Base-by-base conservation (phyloP, 805 yeast species). In the Candida berthetii region DNA sequence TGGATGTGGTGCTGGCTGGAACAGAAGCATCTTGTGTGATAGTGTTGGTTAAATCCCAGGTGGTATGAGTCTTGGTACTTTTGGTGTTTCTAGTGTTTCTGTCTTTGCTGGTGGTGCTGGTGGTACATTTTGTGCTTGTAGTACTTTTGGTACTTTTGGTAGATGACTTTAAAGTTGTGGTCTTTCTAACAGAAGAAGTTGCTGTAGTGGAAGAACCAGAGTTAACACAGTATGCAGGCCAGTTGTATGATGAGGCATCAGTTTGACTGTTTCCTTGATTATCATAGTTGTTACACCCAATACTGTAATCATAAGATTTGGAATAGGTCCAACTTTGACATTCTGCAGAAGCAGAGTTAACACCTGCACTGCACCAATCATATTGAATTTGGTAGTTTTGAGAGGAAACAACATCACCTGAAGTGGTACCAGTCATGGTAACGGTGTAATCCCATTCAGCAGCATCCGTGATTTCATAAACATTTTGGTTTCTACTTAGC, bases 231-330 rank as follows among this genome's bases (percentile, higher is more conserved):
- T 22, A 19, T 17, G 16, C 22, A 4, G 15, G 42, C 46, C 46
- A 43, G 29, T 37, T 18, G 31, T 39, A 43, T 4, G 33, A n/a
- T 14, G 46, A 38, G 13, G 43, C 24, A 36, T 39, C 42, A 16
- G 38, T 34, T 18, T 43, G 40, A 10, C 39, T 14, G 7, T 16
- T 17, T 1, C 18, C 27, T 4, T 37, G 2, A 34, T 43, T 43
- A n/a, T 40, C 46, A 31, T 35, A 13, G 35, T 36, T 41, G 22
- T 32, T 36, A 16, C 46, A 43, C 28, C 46, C 46, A 24, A 40
- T 40, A n/a, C 17, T 13, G 37, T 43, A 40, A 31, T 43, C 46
- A 20, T 43, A 43, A 7, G 41, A 37, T 7, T 13, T 10, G 14
- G 15, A 28, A 19, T 38, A 43, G 8, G 20, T 29, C 46, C 46